Base-by-base conservation (phyloP, 805 yeast species). In the Pichia californica region DNA sequence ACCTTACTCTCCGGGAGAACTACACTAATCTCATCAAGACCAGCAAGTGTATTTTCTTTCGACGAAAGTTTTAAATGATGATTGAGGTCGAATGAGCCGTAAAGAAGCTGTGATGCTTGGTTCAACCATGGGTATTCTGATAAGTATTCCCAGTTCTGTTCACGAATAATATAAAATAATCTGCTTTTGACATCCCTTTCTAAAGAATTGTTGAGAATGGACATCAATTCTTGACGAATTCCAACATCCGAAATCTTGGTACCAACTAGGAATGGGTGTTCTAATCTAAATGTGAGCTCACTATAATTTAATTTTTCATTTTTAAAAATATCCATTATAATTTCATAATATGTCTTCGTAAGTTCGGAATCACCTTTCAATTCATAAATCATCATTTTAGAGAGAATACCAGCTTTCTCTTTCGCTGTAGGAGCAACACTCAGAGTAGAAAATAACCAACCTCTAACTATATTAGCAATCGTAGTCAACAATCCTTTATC, bases 91-190 rank as follows among this genome's bases (percentile, higher is more conserved):
- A 86, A 79, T 0, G 95, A 73, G 0, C 93, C 95, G 56, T 83
- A 87, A 7, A 93, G 64, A 25, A 94, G 64, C 57, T 89, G 96
- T 16, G 87, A 69, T 0, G 96, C 98, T 61, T 91, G 98, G 59
- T 88, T 88, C 48, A 91, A 65, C 99, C 99, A 93, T 33, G 88
- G 85, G 54, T 84, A 85, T 52, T 93, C 99, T 0, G 95, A 89
- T 31, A 93, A 67, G 51, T 77, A 83, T 58, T 93, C 99, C 99
- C 99, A 93, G 56, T 88, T 91, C 60, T 93, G 99, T 55, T 93
- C 98, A 31, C 91, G 70, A n/a, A 94, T 75, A 8, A 91, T 82
- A 53, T 94, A 94, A 50, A 82, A 79, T 29, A 93, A 67, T 45
- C 99, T 72, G 59, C 86, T 88, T 52, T 77, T 76, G 20, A 88